phyloP scores from a whole-genome alignment of 306 rosid genomes.

The Gynostemma pentaphyllum region DNA sequence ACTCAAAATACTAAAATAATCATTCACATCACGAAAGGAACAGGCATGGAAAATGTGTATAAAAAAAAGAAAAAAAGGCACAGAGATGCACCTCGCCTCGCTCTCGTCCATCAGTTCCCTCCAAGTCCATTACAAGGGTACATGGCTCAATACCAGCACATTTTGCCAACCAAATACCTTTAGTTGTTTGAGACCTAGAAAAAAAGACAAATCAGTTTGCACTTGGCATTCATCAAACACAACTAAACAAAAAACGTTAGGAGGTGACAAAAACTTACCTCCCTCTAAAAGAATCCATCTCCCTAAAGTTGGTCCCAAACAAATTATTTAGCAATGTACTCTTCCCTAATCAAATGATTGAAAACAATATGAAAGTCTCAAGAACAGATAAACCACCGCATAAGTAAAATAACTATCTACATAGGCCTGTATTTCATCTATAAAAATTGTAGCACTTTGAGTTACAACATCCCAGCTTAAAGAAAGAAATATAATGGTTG shows the following conservation, averaged over 20 bases:
- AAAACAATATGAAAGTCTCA: conserved; percentile 8
- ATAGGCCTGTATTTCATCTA: too few species aligned
- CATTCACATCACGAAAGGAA: neutral
- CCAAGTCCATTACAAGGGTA: conserved; percentile 95
- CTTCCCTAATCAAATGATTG: conserved; percentile 55
- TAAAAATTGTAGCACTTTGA: neutral
- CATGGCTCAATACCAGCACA: conserved; percentile 89
- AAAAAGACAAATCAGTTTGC: neutral
- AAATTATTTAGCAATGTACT: conserved; percentile 78
- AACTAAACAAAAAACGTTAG: conserved; percentile 13
- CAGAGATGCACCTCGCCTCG: conserved; percentile 84
- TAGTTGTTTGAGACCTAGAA: conserved; percentile 93
- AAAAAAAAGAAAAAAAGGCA: conserved; percentile 4
- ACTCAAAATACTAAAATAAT: neutral
- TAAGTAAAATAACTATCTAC: neutral
- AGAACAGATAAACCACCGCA: neutral
- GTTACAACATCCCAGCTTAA: neutral
- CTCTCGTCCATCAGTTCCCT: conserved; percentile 99
- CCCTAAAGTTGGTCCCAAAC: conserved; percentile 74
- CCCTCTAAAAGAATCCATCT: conserved; percentile 98
- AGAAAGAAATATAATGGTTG: neutral
- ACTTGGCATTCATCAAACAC: neutral
- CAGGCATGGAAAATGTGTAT: neutral
- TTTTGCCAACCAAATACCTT: conserved; percentile 95
- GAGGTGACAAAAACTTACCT: conserved; percentile 42